Evolutionary conservation across 2,329 filamentous ascomycete species (phyloP).

Genomic region (Graphilbum fragrans): DNA sequence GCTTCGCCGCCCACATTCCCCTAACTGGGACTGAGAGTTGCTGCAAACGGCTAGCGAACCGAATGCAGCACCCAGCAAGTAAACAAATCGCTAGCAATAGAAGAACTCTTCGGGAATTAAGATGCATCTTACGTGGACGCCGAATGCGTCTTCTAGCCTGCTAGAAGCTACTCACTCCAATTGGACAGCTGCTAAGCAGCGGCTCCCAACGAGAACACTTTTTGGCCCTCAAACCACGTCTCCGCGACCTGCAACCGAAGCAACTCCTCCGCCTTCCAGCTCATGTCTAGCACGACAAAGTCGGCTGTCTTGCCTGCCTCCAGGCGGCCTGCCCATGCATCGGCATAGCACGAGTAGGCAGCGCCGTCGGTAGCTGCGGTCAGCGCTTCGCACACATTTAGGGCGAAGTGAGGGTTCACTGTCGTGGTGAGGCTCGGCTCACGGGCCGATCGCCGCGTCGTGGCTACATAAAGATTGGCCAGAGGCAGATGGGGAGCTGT

Average conservation of each 20-base stretch:
- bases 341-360: slow-evolving; percentile 47
- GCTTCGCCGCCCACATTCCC: too few relatives aligned
- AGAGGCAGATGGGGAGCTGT: slow-evolving; percentile 44
- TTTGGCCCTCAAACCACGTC: slow-evolving; percentile 39
- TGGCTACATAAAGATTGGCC: slow-evolving; percentile 45
- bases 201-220: not conserved
- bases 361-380: slow-evolving; percentile 40
- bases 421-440: slow-evolving; percentile 27
- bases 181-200: too few relatives aligned
- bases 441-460: slow-evolving; percentile 41
- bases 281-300: slow-evolving; percentile 41
- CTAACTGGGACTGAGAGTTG: too few relatives aligned
- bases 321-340: slow-evolving; percentile 39
- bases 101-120: too few relatives aligned
- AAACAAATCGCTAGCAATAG: too few relatives aligned
- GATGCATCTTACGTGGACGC: too few relatives aligned
- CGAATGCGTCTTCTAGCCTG: too few relatives aligned
- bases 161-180: too few relatives aligned
- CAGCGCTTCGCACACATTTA: slow-evolving; percentile 41
- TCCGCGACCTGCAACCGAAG: slow-evolving; percentile 31
- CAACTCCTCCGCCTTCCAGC: slow-evolving; percentile 32
- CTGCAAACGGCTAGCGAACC: too few relatives aligned
- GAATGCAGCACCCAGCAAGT: too few relatives aligned
- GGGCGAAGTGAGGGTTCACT: slow-evolving; percentile 39
- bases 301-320: slow-evolving; percentile 42